Conservation (phyloP, 805 yeast genomes). For the Kluyveromyces lactis region DNA sequence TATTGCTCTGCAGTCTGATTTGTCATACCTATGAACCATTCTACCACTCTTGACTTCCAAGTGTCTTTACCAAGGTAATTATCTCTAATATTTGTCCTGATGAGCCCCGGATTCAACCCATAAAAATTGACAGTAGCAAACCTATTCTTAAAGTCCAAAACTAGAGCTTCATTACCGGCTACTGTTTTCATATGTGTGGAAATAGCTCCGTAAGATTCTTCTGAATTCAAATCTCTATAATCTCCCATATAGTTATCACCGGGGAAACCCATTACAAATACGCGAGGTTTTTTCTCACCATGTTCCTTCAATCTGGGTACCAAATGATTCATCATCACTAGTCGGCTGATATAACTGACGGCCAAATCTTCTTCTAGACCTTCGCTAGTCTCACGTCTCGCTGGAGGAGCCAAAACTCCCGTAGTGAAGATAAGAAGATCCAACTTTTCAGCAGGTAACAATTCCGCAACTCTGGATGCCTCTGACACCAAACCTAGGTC, state of each 20-base stretch:
- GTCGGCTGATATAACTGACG: constrained; percentile 31
- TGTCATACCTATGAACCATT: constrained; percentile 26
- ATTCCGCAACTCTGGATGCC: constrained; percentile 18
- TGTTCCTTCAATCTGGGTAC: constrained; percentile 17
- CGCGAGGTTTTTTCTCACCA: constrained; percentile 21
- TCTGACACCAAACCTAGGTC: constrained; percentile 28
- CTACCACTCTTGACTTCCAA: constrained; percentile 19
- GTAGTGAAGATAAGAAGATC: constrained; percentile 32
- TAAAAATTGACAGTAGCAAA: constrained; percentile 21
- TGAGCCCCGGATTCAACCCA: constrained; percentile 36
- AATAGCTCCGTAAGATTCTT: constrained; percentile 21
- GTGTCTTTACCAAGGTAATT: constrained; percentile 28
- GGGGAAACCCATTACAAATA: constrained; percentile 35
- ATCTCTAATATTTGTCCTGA: constrained; percentile 30
- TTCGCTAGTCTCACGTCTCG: constrained; percentile 29
- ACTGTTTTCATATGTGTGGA: constrained; percentile 34
- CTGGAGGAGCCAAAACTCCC: constrained; percentile 32
- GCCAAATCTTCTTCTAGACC: constrained; percentile 35
- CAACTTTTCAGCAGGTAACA: constrained; percentile 14
- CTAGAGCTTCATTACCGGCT: constrained; percentile 36
- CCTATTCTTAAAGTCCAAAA: constrained; percentile 15
- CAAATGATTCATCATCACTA: constrained; percentile 24
- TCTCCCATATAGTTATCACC: constrained; percentile 29
- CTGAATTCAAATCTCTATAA: constrained; percentile 31
- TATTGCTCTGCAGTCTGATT: constrained; percentile 29